Conservation (phyloP, 495 filamentous ascomycete species). For the Aspergillus nanangensis region DNA sequence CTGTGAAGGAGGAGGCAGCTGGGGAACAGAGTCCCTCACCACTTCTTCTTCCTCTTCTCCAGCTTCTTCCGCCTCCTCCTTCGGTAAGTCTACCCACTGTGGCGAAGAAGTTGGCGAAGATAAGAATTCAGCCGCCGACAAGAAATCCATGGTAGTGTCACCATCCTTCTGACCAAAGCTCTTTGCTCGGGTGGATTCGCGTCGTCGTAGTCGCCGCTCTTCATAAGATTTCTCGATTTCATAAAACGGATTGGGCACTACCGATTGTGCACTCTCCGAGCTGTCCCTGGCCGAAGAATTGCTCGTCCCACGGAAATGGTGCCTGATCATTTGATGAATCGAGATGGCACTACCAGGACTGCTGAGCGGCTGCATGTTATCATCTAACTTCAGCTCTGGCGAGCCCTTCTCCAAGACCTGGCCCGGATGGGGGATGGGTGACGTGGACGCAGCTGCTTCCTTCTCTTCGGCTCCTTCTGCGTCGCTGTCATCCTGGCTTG, state of each 20-base stretch:
- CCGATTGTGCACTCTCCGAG: constrained; percentile 4
- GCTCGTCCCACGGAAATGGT: no score
- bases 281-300: no score
- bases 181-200: neutral
- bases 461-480: no score
- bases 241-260: constrained; percentile 25
- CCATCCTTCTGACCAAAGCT: constrained; percentile 10
- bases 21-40: no score
- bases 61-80: constrained; percentile 2
- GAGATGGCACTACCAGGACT: constrained; percentile 6
- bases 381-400: constrained; percentile 1
- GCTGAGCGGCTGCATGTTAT: constrained; percentile 13
- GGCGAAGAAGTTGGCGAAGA: constrained; percentile 16
- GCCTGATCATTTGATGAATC: constrained; percentile 7
- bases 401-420: neutral
- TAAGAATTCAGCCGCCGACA: constrained; percentile 7
- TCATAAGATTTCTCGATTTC: constrained; percentile 17
- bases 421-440: no score
- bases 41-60: neutral
- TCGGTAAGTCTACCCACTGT: no score
- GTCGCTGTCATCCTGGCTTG: no score
- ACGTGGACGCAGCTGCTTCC: no score
- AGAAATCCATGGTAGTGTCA: constrained; percentile 3
- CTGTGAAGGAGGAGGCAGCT: constrained; percentile 16
- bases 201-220: constrained; percentile 8